Evolutionary conservation across 2,329 filamentous ascomycete genomes (phyloP), one percentile per base, ranked within the genome.

Genomic region (Ceratocystis huliohia): DNA sequence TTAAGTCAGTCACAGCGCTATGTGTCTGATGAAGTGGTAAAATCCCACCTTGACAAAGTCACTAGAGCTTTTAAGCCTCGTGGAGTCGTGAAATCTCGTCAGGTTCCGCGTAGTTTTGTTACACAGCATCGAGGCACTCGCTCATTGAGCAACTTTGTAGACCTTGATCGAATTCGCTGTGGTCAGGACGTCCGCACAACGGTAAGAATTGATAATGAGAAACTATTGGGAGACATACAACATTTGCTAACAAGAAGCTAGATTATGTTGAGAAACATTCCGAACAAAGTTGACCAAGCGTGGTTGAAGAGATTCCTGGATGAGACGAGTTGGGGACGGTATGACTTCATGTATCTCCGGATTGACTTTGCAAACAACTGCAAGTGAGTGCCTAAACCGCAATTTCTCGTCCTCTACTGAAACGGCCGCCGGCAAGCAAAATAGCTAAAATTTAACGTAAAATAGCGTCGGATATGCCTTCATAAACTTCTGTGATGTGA

Each of bases 181-280:
- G 62, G 62, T 15, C 62, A 64, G 25, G 88, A 91, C 73, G 87
- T 91, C 67, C 83, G 88, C 64, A 91, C 88, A 7, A 91, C 88
- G 0, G 88, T 89, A 77, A 75, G 82, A 59, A n/a, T 76, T 30
- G 20, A 1, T 65, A 37, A 15, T 44, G 6, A 37, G 4, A 62
- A 20, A 10, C 41, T 5, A 62, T 3, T 22, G 17, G 2, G 0
- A 15, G 53, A 3, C 37, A 20, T 20, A 0, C 8, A 22, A 5
- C 30, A 7, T 5, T 2, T 2, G 4, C 64, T n/a, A 8, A 3
- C 3, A n/a, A 17, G 46, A 28, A 2, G 7, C 48, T 22, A 91
- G 87, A 89, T 97, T 70, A 96, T 97, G 93, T 76, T 96, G 41
- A 87, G 93, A 48, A 96, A 97, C 74, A 93, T 96, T 59, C 93